Evolutionary conservation across 2,329 filamentous ascomycete species (phyloP), one percentile per base, ranked within the genome.

Genomic region (Botrytis byssoidea): DNA sequence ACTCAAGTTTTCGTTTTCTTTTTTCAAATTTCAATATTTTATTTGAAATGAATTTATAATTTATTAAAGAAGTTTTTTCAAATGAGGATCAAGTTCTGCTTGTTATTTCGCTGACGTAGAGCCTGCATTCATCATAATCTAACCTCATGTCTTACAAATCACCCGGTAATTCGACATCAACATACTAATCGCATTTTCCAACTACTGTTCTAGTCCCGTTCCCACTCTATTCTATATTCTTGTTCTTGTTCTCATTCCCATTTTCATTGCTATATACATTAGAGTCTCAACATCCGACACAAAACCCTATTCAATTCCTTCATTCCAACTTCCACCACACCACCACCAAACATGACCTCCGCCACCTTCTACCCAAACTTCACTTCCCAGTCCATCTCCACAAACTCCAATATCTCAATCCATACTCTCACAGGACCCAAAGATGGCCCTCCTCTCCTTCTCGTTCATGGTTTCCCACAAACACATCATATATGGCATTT

Each of bases 391-490:
- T 68, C 48, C 0, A 59, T 72, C 9, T 22, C 48, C 29, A 32
- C 32, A 9, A 29, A 4, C 29, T 5, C 48, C 1, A 14, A 6
- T 3, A 16, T 72, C 20, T 46, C 37, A 20, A 72, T 60, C 14
- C 48, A 67, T 16, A 72, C 70, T 0, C 48, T 68, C 5, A 44
- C 37, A 16, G 51, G 61, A 0, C 70, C 70, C 1, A n/a, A 35
- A 12, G 60, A 22, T 12, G 73, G 80, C 0, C 85, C 83, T 0
- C 82, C 85, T 0, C 81, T 88, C 10, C 81, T 85, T 22, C 81
- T 88, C 12, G 79, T 88, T 10, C 86, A 88, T 71, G 86, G 86
- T 51, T 88, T 85, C 75, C 87, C 86, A 0, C 86, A 88, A 77
- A 87, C 83, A 7, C 82, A 83, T 29, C 84, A 85, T 74, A 87